Evolutionary conservation across 106 monocot genomes (phyloP).

Genomic region (Dendrobium chrysotoxum): DNA sequence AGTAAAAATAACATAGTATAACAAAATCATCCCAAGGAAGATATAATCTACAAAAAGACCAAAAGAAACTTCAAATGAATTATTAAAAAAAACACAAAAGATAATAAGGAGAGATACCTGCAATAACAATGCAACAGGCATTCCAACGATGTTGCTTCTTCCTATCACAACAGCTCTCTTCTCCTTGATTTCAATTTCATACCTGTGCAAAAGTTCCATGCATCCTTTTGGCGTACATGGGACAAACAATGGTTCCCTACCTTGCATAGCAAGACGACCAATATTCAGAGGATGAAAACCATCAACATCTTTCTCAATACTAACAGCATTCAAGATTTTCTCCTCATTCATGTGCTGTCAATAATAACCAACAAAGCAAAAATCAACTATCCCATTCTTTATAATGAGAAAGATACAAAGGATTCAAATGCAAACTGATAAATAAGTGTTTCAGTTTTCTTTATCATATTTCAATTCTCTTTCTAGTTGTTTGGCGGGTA

Average conservation of each 20-base stretch:
- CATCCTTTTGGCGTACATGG: slow-evolving; percentile 98
- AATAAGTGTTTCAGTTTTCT: background rate
- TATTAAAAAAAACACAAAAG: background rate
- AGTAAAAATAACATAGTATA: background rate
- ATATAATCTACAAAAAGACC: background rate
- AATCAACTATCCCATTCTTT: background rate
- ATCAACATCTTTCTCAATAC: slow-evolving; percentile 95
- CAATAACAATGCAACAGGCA: slow-evolving; percentile 80
- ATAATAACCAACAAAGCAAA: slow-evolving; percentile 10
- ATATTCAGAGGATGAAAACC: slow-evolving; percentile 97
- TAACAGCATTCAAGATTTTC: slow-evolving; percentile 66
- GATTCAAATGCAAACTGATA: background rate
- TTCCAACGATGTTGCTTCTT: slow-evolving; percentile 94
- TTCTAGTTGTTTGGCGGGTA: too few species aligned
- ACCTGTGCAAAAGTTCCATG: slow-evolving; percentile 78
- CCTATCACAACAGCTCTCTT: slow-evolving; percentile 93
- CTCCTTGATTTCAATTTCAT: slow-evolving; percentile 71
- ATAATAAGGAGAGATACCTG: slow-evolving; percentile 38
- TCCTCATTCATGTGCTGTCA: slow-evolving; percentile 89
- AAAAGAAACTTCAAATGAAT: background rate
- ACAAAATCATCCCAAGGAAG: background rate
- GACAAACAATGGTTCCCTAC: slow-evolving; percentile 83
- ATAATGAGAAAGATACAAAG: background rate
- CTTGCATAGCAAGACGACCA: slow-evolving; percentile 92
- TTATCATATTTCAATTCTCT: too few species aligned